Percentiles rank a stretch among this genome's conserved stretches.
These are phyloP conservation scores for Amanita molliuscula DNA, from an alignment of 768 basidiomycete species.

Conservation along the genomic window DNA sequence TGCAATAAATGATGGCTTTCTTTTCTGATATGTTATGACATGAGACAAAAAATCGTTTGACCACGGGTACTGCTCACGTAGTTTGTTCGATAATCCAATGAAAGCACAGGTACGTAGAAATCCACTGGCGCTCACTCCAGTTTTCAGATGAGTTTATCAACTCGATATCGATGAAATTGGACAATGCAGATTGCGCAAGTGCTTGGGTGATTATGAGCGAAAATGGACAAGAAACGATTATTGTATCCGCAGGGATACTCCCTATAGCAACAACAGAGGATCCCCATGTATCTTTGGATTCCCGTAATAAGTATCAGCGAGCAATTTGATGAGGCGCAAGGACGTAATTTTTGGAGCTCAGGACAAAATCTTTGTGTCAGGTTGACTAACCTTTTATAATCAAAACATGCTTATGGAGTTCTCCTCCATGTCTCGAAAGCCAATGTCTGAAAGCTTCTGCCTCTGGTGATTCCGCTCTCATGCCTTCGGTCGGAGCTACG, in stretches of 20 bases:
- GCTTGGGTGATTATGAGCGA: slow-evolving; percentile 51
- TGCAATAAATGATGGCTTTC: slow-evolving; percentile 25
- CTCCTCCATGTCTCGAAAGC: slow-evolving; percentile 1
- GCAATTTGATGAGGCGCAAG: no score
- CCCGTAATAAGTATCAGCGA: neutral
- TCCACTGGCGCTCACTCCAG: slow-evolving; percentile 59
- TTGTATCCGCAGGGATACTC: slow-evolving; percentile 37
- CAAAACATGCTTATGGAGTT: neutral
- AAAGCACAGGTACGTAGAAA: slow-evolving; percentile 54
- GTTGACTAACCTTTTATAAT: neutral
- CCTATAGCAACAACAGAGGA: slow-evolving; percentile 38
- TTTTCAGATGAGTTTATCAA: slow-evolving; percentile 14
- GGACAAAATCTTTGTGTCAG: neutral
- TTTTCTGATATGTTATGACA: slow-evolving; percentile 6
- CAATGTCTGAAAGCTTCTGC: slow-evolving; percentile 19
- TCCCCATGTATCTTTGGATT: slow-evolving; percentile 25
- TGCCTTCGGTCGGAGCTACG: neutral
- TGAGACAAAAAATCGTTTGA: neutral
- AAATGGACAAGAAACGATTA: slow-evolving; percentile 61
- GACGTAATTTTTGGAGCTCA: neutral
- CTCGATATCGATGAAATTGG: slow-evolving; percentile 22
- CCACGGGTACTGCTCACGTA: slow-evolving; percentile 18
- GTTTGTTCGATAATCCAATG: slow-evolving; percentile 43
- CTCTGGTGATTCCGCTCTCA: slow-evolving; percentile 12
- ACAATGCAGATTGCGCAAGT: slow-evolving; percentile 32